Conservation (phyloP, 352 stramenopile genomes). For the Phytophthora nicotianae region DNA sequence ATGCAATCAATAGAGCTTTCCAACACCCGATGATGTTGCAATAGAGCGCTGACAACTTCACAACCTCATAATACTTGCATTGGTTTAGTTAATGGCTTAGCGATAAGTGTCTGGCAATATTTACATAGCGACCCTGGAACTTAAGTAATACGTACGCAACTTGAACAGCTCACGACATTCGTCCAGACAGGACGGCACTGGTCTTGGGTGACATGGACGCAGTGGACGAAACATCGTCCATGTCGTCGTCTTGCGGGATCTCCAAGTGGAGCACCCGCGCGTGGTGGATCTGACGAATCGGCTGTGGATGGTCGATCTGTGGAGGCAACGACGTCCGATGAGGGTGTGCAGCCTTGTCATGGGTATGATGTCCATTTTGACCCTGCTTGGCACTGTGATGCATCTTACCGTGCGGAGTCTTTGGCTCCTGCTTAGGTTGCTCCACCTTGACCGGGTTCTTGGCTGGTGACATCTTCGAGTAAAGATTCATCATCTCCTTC, state of each 20-base stretch:
- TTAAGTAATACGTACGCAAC: conserved; percentile 1
- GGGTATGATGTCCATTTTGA: conserved; percentile 20
- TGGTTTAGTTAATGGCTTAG: conserved; percentile 25
- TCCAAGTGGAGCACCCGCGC: conserved; percentile 35
- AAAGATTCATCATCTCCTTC: conserved; percentile 40
- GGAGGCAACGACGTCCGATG: conserved; percentile 31
- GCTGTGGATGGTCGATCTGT: conserved; percentile 38
- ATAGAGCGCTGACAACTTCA: conserved; percentile 27
- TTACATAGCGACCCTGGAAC: conserved; percentile 16
- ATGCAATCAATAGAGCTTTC: not conserved
- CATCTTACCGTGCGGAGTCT: conserved; percentile 23
- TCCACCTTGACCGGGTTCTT: conserved; percentile 38
- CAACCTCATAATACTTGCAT: conserved; percentile 35
- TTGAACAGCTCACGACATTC: conserved; percentile 10
- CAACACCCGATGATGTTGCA: conserved; percentile 15
- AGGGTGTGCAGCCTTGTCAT: conserved; percentile 21
- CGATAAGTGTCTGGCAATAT: conserved; percentile 22
- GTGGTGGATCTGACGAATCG: conserved; percentile 33
- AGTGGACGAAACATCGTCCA: conserved; percentile 33
- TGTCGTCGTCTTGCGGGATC: conserved; percentile 32
- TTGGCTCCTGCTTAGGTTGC: conserved; percentile 33
- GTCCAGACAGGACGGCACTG: conserved; percentile 32
- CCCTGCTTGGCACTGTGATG: conserved; percentile 28
- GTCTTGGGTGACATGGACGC: conserved; percentile 39
- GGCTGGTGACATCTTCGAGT: conserved; percentile 38